Base-by-base conservation (phyloP, 495 filamentous ascomycete species). In the Pseudevernia furfuracea region DNA sequence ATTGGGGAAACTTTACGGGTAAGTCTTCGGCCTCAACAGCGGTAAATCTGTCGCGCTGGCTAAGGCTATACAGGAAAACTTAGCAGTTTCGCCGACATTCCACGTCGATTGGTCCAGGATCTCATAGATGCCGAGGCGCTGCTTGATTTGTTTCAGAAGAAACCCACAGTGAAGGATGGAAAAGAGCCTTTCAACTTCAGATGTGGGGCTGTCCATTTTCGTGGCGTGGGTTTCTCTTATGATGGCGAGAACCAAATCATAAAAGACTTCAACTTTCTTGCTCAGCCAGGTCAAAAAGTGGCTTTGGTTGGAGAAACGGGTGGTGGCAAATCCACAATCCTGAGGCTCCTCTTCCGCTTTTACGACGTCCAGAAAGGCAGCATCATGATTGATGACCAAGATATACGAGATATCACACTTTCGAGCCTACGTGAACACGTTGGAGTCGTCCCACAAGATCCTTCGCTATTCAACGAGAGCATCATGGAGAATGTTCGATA, bases 91-190 rank as follows among this genome's bases (percentile, higher is more conserved):
- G 36, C 15, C 9, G n/a, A 74, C 41, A 79, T 85, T 39, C 83
- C 85, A 62, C 80, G 79, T 65, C 81, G 74, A 65, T 78, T 92
- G 37, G 79, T 82, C 23, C 74, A 80, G 59, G 77, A 86, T 57
- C 76, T 92, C 60, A 81, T 90, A 41, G 85, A 90, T 67, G 86
- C 87, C 1, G 89, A 92, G 70, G 80, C 85, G 11, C 79, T 93
- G 30, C 78, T 92, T 19, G 83, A 88, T 62, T 79, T 93, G 39
- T 84, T 91, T 73, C 78, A 84, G 66, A 89, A 79, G 48, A 82
- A 87, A 60, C 82, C 89, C 39, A 82, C 80, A 10, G 79, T 92
- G 49, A 65, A 75, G 32, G 84, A 86, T 69, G 78, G 76, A 44
- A 84, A 88, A 7, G 76, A 74, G 23, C 75, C 78, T 6, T 74